These are phyloP conservation scores for Heterobasidion occidentale DNA, from an alignment of 1,284 basidiomycete species.

Conservation along the genomic window DNA sequence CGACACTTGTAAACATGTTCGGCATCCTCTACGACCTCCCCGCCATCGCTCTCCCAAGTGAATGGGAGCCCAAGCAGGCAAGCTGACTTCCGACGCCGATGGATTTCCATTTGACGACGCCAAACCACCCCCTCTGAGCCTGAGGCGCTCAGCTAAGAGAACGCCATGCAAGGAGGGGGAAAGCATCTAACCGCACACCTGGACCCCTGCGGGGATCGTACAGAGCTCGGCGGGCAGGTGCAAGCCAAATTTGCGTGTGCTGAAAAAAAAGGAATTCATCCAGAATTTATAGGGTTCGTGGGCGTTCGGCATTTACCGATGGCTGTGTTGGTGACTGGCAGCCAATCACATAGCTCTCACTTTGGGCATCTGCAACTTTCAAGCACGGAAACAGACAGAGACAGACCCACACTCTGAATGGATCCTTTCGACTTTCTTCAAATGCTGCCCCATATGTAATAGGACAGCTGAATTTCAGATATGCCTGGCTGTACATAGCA, in stretches of 20 bases:
- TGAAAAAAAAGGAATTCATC: not conserved
- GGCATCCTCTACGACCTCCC: constrained; percentile 13
- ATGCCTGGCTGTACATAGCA: too few relatives aligned
- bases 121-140: constrained; percentile 42
- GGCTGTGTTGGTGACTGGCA: not conserved
- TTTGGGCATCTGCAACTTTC: too few relatives aligned
- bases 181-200: constrained; percentile 26
- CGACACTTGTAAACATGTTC: constrained; percentile 1
- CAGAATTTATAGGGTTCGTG: too few relatives aligned
- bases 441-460: too few relatives aligned
- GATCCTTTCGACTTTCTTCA: too few relatives aligned
- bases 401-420: too few relatives aligned
- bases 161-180: constrained; percentile 33
- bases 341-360: too few relatives aligned
- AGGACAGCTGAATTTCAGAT: too few relatives aligned
- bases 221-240: constrained; percentile 24
- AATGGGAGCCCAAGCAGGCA: constrained; percentile 5
- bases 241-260: constrained; percentile 17
- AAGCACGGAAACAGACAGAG: too few relatives aligned
- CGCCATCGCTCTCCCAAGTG: not conserved
- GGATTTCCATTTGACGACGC: constrained; percentile 26
- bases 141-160: constrained; percentile 16
- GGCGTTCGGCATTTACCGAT: not conserved
- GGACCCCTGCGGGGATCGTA: constrained; percentile 15
- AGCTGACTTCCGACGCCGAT: constrained; percentile 7